Evolutionary conservation across 208 protist genomes (phyloP).

Genomic region (Leishmania arabica): DNA sequence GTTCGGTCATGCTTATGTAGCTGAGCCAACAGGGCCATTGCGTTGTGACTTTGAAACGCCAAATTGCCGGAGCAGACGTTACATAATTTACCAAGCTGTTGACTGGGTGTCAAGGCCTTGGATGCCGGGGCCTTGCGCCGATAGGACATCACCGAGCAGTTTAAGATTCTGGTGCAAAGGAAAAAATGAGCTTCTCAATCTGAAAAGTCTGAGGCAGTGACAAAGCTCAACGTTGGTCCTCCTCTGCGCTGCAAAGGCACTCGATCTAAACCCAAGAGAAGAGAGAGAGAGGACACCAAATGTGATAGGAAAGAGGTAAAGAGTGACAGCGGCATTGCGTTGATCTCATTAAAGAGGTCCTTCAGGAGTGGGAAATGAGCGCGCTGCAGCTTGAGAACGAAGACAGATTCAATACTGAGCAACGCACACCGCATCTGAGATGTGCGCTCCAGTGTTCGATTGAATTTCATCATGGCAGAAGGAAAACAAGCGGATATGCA

Average conservation of each 20-base stretch:
- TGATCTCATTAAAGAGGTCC: background rate
- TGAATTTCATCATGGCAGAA: too few species aligned
- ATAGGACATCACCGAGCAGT: slow-evolving; percentile 52
- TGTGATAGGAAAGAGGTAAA: slow-evolving; percentile 3
- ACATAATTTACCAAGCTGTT: slow-evolving; percentile 65
- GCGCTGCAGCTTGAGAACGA: background rate
- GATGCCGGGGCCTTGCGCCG: slow-evolving; percentile 57
- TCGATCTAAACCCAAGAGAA: background rate
- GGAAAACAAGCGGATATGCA: background rate
- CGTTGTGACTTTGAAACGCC: slow-evolving; percentile 87
- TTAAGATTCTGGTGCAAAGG: background rate
- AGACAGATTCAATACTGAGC: background rate
- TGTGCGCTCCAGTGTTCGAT: background rate
- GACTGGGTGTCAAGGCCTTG: slow-evolving; percentile 42
- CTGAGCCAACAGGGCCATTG: slow-evolving; percentile 61
- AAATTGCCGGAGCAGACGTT: slow-evolving; percentile 49
- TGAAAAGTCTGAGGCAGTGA: background rate
- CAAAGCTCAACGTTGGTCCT: background rate
- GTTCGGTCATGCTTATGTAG: slow-evolving; percentile 49
- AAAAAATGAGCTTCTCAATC: background rate
- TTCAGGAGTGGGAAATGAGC: background rate
- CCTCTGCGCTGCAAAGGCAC: background rate
- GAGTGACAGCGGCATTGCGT: background rate
- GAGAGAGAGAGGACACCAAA: background rate
- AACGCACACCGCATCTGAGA: background rate